Evolutionary conservation across 352 stramenopile species (phyloP), one percentile per base, ranked within the genome.

Genomic region (Globisporangium carolinianum): DNA sequence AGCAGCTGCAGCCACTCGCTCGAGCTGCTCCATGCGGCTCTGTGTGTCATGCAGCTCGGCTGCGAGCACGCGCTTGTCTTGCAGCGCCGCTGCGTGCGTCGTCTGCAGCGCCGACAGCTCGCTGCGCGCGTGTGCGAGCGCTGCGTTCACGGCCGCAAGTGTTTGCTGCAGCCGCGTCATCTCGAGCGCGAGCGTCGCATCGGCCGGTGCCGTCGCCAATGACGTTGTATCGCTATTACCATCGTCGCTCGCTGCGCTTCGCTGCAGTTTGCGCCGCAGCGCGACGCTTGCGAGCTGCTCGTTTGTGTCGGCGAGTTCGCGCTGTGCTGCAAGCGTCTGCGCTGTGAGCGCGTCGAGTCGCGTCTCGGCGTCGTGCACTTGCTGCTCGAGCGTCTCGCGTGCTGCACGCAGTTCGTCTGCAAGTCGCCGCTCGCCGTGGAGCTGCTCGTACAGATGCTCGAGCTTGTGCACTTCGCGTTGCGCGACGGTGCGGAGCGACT

Each of bases 201-300:
- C 24, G 24, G 24, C 24, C 24, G 24, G 24, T 32, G 24, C 24
- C 24, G 24, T 32, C 24, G 24, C 24, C 24, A 32, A 32, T 32
- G 24, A 32, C 24, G 24, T 32, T 32, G 24, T 32, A 32, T 32
- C 24, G 24, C 24, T 32, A 32, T 32, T 32, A 32, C 24, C 24
- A 32, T 32, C 24, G 24, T 32, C 24, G 24, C 24, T 32, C 24
- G 24, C 24, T 32, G 24, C 24, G 24, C 24, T 32, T 32, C 24
- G 24, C 24, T 32, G 45, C 5, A 88, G 77, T 15, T 78, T 79
- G 38, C 69, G 66, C 57, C 80, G 75, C 57, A 73, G 4, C 6
- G 55, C 63, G 7, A 83, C 45, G 24, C 82, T 77, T 37, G 78
- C 60, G n/a, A 85, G 72, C 36, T 91, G 75, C 51, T 85, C 69